Evolutionary conservation across 495 filamentous ascomycete genomes (phyloP).

Genomic region (Penicillium silybi): DNA sequence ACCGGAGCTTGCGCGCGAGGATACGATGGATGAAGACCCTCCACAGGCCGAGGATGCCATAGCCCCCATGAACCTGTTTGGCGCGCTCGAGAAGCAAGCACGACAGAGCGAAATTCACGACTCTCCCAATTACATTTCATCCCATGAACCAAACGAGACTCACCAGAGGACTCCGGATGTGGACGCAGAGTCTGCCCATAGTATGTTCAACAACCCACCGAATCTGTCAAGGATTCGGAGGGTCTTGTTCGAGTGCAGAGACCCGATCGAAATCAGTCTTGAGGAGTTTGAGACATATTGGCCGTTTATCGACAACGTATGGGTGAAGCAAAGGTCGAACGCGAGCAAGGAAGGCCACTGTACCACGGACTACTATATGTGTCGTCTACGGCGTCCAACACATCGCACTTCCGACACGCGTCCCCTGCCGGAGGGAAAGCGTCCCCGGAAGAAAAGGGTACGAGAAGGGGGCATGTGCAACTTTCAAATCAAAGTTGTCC

Average conservation of each 20-base stretch:
- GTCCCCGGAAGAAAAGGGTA: slow-evolving; percentile 46
- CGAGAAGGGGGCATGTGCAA: slow-evolving; percentile 51
- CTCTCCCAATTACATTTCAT: background rate
- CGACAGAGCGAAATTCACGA: slow-evolving; percentile 8
- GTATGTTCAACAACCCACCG: slow-evolving; percentile 42
- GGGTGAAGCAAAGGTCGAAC: slow-evolving; percentile 50
- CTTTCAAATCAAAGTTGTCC: slow-evolving; percentile 49
- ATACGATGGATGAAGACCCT: slow-evolving; percentile 11
- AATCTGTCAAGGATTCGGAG: slow-evolving; percentile 44
- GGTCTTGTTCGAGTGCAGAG: slow-evolving; percentile 48
- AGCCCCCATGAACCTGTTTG: slow-evolving; percentile 20
- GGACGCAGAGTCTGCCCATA: slow-evolving; percentile 7
- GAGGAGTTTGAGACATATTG: slow-evolving; percentile 52
- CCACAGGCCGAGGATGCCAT: slow-evolving; percentile 3
- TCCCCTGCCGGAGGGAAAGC: slow-evolving; percentile 49
- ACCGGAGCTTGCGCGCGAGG: slow-evolving; percentile 2
- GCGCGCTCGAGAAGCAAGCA: slow-evolving; percentile 24
- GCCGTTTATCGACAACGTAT: slow-evolving; percentile 54
- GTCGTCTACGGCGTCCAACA: slow-evolving; percentile 44
- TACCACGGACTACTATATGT: slow-evolving; percentile 52
- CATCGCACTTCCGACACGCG: slow-evolving; percentile 40
- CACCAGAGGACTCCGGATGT: background rate
- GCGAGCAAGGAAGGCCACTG: slow-evolving; percentile 48
- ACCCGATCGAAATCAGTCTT: slow-evolving; percentile 49
- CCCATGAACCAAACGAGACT: background rate